Evolutionary conservation across 441 rosid genomes (phyloP).

Genomic region (Brassica balearica): DNA sequence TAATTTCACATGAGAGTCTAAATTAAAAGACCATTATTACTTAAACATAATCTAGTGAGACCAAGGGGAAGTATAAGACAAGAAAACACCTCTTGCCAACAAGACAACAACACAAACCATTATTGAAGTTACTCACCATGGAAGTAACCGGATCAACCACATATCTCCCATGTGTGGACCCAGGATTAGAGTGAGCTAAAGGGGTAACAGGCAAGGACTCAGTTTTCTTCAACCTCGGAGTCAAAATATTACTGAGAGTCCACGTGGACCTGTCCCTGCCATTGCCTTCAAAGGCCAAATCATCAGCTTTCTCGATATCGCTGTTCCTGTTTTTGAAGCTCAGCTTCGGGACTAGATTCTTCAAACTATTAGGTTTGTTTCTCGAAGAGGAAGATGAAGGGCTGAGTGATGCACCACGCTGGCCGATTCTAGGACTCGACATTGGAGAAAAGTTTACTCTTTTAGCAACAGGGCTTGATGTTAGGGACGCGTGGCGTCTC

Average conservation of each 20-base stretch:
- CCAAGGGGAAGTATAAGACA: conserved; percentile 9
- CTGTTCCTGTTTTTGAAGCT: conserved; percentile 67
- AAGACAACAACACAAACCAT: conserved; percentile 10
- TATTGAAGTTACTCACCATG: conserved; percentile 45
- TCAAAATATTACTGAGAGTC: conserved; percentile 69
- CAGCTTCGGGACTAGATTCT: conserved; percentile 71
- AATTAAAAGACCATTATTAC: conserved; percentile 8
- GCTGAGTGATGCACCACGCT: conserved; percentile 40
- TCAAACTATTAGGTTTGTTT: conserved; percentile 53
- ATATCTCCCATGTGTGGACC: conserved; percentile 78
- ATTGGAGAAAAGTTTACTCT: conserved; percentile 85
- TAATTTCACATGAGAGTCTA: conserved; percentile 27
- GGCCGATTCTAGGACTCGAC: conserved; percentile 62
- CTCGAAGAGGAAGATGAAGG: conserved; percentile 55
- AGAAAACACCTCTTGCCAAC: conserved; percentile 24
- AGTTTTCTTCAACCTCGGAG: conserved; percentile 61
- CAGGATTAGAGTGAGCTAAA: conserved; percentile 85
- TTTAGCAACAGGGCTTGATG: conserved; percentile 68
- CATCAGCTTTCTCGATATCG: conserved; percentile 85
- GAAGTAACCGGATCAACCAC: conserved; percentile 48
- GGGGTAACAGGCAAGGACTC: conserved; percentile 86
- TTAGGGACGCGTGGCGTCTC: conserved; percentile 56
- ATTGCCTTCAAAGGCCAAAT: conserved; percentile 57
- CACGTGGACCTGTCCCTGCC: conserved; percentile 57
- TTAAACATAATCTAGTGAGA: conserved; percentile 22